A percentile compares a stretch with the other conserved stretches of the same genome.
These are phyloP conservation scores for Pseudozyma sp. DNA, from an alignment of 1,284 basidiomycete species.

Conservation along the genomic window DNA sequence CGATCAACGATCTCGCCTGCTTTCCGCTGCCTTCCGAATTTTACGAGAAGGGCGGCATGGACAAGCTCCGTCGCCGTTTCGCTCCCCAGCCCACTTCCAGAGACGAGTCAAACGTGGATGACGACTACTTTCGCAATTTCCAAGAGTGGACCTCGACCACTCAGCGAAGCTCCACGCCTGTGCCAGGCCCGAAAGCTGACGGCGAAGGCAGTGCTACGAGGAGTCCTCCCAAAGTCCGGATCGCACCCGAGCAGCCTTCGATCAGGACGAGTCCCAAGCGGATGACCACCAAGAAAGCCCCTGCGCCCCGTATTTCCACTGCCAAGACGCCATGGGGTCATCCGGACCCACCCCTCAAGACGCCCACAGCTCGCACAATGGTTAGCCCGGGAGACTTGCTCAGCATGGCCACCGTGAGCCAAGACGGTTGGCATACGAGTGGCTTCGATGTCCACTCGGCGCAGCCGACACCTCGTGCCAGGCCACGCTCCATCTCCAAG, in stretches of 20 bases:
- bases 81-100: conserved; percentile 49
- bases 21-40: conserved; percentile 91
- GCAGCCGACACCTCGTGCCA: conserved; percentile 42
- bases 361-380: conserved; percentile 53
- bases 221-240: conserved; percentile 27
- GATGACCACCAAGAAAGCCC: conserved; percentile 5
- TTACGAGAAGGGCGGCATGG: conserved; percentile 92
- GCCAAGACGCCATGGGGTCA: conserved; percentile 60
- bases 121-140: conserved; percentile 54
- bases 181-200: conserved; percentile 10
- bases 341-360: conserved; percentile 61
- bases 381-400: conserved; percentile 72
- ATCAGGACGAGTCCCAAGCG: conserved; percentile 25
- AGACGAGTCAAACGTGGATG: conserved; percentile 39
- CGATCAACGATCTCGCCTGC: conserved; percentile 94
- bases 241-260: conserved; percentile 13
- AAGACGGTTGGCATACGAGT: conserved; percentile 34
- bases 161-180: conserved; percentile 39
- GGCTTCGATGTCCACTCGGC: conserved; percentile 40
- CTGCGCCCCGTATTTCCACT: conserved; percentile 13
- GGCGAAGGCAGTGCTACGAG: conserved; percentile 1
- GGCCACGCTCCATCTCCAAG: conserved; percentile 36
- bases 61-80: conserved; percentile 85
- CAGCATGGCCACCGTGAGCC: conserved; percentile 70
- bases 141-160: conserved; percentile 40